These are phyloP conservation scores for Suillus spraguei DNA, from an alignment of 768 basidiomycete species.

Conservation along the genomic window DNA sequence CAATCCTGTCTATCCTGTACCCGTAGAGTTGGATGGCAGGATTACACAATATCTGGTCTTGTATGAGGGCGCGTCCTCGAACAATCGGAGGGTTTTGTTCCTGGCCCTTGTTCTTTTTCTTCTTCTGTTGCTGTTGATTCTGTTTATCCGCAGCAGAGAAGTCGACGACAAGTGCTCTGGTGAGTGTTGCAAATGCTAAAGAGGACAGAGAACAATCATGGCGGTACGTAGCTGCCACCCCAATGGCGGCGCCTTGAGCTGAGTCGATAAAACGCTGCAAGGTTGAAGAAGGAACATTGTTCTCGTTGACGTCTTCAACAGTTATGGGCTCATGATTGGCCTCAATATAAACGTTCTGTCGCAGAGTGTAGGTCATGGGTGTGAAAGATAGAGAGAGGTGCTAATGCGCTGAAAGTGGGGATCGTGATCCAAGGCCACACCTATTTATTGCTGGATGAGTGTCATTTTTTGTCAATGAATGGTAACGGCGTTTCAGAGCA, in stretches of 20 bases:
- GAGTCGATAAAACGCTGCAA: slow-evolving; percentile 35
- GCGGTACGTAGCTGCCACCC: slow-evolving; percentile 47
- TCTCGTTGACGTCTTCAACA: slow-evolving; percentile 30
- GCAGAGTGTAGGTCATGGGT: slow-evolving; percentile 17
- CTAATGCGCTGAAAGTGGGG: background rate
- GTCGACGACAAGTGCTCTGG: slow-evolving; percentile 38
- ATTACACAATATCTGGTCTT: slow-evolving; percentile 35
- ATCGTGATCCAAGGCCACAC: background rate
- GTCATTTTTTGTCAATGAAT: slow-evolving; percentile 1
- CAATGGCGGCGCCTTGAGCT: slow-evolving; percentile 31
- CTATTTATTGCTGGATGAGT: slow-evolving; percentile 11
- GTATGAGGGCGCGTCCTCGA: slow-evolving; percentile 27
- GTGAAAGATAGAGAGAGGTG: background rate
- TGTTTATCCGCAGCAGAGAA: slow-evolving; percentile 15
- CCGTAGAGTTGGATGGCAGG: slow-evolving; percentile 35
- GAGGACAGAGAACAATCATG: slow-evolving; percentile 34
- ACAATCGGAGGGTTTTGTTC: background rate
- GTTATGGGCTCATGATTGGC: slow-evolving; percentile 25
- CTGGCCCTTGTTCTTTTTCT: slow-evolving; percentile 14
- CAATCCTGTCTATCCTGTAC: slow-evolving; percentile 50
- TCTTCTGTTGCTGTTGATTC: background rate
- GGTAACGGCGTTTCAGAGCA: background rate
- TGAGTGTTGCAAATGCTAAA: slow-evolving; percentile 43
- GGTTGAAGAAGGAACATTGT: slow-evolving; percentile 22
- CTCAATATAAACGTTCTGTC: slow-evolving; percentile 40